These are phyloP conservation scores for Eimeria sp. DNA, from an alignment of 169 alveolate species.

Conservation along the genomic window DNA sequence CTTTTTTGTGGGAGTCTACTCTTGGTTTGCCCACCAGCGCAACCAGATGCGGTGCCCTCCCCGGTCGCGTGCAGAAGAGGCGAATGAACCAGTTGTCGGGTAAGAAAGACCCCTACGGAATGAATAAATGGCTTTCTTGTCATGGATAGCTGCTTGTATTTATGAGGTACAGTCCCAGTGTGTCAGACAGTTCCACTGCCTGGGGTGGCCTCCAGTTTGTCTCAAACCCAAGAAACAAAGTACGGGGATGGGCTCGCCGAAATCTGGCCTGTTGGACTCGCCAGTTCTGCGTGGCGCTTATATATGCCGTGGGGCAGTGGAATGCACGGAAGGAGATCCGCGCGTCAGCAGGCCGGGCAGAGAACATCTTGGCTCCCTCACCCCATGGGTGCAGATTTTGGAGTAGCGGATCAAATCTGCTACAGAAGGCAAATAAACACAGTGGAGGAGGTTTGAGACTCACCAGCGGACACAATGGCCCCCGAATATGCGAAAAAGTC, in stretches of 20 bases:
- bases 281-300: not conserved
- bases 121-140: not conserved
- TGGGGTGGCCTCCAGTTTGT: not conserved
- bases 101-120: not conserved
- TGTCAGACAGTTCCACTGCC: not conserved
- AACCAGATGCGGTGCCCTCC: not conserved
- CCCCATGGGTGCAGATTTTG: not conserved
- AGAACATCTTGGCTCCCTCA: not conserved
- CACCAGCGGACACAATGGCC: not conserved
- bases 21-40: not conserved
- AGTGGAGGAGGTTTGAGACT: not conserved
- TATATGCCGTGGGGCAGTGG: not conserved
- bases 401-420: not conserved
- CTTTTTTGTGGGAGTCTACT: not conserved
- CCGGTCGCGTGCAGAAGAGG: not conserved
- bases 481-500: constrained; percentile 30
- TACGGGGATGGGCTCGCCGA: not conserved
- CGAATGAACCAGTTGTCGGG: not conserved
- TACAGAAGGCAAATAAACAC: not conserved
- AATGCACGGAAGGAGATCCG: not conserved
- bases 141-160: not conserved
- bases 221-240: not conserved
- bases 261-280: not conserved
- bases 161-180: not conserved
- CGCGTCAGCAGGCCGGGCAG: not conserved